phyloP scores from a whole-genome alignment of 495 filamentous ascomycete species.

The Aspergillus taichungensis region DNA sequence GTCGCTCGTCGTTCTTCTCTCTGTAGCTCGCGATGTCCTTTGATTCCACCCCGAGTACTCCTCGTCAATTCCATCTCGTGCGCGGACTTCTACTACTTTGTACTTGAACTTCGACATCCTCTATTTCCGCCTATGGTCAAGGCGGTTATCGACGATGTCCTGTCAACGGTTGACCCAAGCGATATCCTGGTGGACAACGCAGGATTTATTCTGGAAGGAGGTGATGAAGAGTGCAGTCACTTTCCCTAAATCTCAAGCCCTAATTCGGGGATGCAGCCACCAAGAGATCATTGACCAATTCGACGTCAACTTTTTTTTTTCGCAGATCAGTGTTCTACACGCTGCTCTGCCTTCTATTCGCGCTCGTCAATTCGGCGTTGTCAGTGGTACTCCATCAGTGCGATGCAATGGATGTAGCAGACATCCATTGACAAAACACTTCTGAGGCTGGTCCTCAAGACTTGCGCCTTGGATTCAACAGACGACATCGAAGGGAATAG shows the following conservation, averaged over 20 bases:
- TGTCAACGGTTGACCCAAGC: slow-evolving; percentile 24
- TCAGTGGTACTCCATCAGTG: slow-evolving; percentile 5
- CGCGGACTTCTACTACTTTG: no score
- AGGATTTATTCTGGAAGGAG: slow-evolving; percentile 22
- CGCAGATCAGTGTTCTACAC: slow-evolving; percentile 30
- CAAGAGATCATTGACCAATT: slow-evolving; percentile 4
- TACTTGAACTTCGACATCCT: no score
- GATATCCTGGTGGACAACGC: slow-evolving; percentile 47
- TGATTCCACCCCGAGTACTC: no score
- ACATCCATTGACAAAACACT: no score
- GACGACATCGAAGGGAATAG: no score
- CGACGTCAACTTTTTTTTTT: slow-evolving; percentile 38
- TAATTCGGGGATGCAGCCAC: background rate
- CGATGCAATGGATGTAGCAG: no score
- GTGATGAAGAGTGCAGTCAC: slow-evolving; percentile 3
- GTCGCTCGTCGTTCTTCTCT: no score
- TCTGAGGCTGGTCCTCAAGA: no score
- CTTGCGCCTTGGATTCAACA: no score
- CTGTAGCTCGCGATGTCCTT: no score
- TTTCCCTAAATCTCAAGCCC: no score
- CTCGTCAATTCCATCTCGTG: no score
- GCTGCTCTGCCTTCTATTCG: slow-evolving; percentile 43
- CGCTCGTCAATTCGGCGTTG: slow-evolving; percentile 27
- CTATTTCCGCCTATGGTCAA: background rate
- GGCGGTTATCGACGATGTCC: slow-evolving; percentile 25